Evolutionary conservation across 257 asterid species (phyloP).

Genomic region (Jaltomata sinuosa): DNA sequence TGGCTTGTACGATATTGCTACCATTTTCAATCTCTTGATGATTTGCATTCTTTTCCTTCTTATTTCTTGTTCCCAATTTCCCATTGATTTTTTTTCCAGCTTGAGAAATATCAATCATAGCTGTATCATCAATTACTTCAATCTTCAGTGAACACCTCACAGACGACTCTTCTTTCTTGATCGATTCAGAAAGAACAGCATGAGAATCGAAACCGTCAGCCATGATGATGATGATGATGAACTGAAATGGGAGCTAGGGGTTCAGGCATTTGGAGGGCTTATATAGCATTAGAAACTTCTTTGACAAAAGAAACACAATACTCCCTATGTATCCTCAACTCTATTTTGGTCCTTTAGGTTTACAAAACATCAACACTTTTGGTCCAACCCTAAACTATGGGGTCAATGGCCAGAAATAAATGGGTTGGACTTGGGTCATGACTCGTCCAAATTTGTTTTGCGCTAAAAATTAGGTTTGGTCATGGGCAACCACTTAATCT

Average conservation of each 20-base stretch:
- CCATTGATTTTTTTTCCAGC: neutral
- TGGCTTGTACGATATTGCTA: conserved; percentile 14
- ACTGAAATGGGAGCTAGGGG: neutral
- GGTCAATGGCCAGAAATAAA: neutral
- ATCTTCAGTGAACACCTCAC: conserved; percentile 18
- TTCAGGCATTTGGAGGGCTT: too few relatives aligned
- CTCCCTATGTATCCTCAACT: neutral
- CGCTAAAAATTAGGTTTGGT: too few relatives aligned
- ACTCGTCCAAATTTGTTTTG: too few relatives aligned
- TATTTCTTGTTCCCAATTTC: neutral
- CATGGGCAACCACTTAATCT: too few relatives aligned
- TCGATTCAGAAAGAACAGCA: neutral
- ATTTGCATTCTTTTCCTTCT: neutral
- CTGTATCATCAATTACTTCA: conserved; percentile 30
- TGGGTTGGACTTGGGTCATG: too few relatives aligned
- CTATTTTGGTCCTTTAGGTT: neutral
- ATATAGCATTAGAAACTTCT: too few relatives aligned
- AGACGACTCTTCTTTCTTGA: too few relatives aligned
- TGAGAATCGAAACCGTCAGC: neutral
- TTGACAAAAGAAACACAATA: too few relatives aligned
- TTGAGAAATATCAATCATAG: conserved; percentile 14
- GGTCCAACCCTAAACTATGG: neutral
- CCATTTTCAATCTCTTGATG: conserved; percentile 17
- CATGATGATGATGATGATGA: neutral
- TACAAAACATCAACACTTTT: neutral